Base-by-base conservation (phyloP, 106 monocot species). In the Apostasia shenzhenica region DNA sequence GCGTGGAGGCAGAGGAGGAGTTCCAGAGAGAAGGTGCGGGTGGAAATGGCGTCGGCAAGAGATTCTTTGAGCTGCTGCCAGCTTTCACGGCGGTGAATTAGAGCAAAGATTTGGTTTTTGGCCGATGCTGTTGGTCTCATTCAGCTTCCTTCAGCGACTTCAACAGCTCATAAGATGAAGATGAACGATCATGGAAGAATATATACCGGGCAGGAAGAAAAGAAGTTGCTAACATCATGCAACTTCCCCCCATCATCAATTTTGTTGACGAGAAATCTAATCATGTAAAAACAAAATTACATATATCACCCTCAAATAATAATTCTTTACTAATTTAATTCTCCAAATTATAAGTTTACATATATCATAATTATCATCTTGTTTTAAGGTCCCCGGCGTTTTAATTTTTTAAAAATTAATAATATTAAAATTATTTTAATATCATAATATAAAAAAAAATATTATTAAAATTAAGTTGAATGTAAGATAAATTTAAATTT, bases 21-120 rank as follows among this genome's bases (percentile, higher is more conserved):
- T 37, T 39, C 58, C 53, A 46, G 6, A 10, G 72, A 72, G 54
- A 6, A 43, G 55, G 70, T 67, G 58, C 43, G 51, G 9, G 12
- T 52, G 65, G 69, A 66, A 57, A 93, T 81, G 38, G 80, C 63
- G n/a, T 46, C 8, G 14, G 88, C 86, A 13, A 93, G 73, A 10
- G 77, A 40, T 67, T 93, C 92, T 68, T 93, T 86, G 54, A 88
- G 74, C 13, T 72, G 62, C 67, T 88, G 88, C 74, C 77, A 82
- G 9, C 8, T 70, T 47, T 5, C 39, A 11, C 12, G 65, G 40
- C 37, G 40, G 1, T 0, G 53, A 6, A 10, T 11, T 41, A 41
- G 12, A 70, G 59, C 2, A 9, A 41, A 59, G 41, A 2, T 48
- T 65, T 41, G 67, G 52, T 67, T 53, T 67, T 52, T 11, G 51